Percentiles rank a stretch among this genome's conserved stretches.
These are phyloP conservation scores for Capillidium rhysosporum DNA, from an alignment of 371 early-diverging fungal species.

Conservation along the genomic window DNA sequence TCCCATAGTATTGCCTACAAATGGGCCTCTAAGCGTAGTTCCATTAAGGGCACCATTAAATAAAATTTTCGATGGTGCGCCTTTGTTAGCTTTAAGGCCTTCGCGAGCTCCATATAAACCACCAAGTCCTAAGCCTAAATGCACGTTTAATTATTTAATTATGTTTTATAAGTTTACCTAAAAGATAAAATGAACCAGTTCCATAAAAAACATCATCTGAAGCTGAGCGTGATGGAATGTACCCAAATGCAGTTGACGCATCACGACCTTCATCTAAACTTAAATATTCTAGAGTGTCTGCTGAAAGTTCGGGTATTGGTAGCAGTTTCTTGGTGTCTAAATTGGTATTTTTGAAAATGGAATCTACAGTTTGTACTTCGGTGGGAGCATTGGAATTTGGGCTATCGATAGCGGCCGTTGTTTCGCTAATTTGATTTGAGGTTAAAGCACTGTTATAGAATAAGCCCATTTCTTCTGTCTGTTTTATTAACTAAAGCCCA, in stretches of 20 bases:
- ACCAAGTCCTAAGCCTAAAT: constrained; percentile 37
- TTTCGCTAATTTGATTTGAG: no score
- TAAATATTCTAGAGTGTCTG: constrained; percentile 31
- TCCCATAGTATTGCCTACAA: constrained; percentile 66
- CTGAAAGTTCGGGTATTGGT: constrained; percentile 29
- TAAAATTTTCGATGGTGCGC: constrained; percentile 46
- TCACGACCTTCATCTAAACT: constrained; percentile 24
- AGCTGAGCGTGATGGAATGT: constrained; percentile 57
- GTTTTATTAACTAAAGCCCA: no score
- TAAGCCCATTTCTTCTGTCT: no score
- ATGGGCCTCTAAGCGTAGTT: constrained; percentile 71
- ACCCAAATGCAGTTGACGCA: constrained; percentile 14
- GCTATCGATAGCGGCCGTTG: no score
- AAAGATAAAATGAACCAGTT: constrained; percentile 57
- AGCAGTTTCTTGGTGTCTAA: constrained; percentile 29
- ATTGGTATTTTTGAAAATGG: neutral
- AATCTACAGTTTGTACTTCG: neutral
- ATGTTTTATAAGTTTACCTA: constrained; percentile 20
- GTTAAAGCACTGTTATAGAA: no score
- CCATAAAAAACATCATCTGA: constrained; percentile 77
- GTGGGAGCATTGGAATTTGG: neutral
- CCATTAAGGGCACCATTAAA: constrained; percentile 66
- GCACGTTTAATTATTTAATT: neutral
- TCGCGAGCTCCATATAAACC: constrained; percentile 62
- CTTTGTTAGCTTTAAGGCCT: constrained; percentile 39